Base-by-base conservation (phyloP, 805 yeast genomes). In the Millerago galiae region DNA sequence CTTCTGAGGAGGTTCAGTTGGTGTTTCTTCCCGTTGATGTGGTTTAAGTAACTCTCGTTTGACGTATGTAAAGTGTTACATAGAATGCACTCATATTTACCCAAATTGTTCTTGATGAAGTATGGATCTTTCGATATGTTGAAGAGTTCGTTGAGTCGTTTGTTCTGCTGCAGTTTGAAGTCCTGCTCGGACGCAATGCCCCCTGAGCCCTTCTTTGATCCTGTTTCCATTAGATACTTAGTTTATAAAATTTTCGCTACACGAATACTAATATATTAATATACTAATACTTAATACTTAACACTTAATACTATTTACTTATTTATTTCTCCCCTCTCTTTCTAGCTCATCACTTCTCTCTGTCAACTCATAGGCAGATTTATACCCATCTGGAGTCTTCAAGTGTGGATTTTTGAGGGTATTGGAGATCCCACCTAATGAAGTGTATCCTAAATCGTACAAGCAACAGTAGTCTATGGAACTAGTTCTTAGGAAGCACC, bases 191-290 rank as follows among this genome's bases (percentile, higher is more conserved):
- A 84, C 1, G 96, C 96, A 15, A 89, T 70, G 7, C 95, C 96
- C 51, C 96, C 97, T 9, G 40, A 77, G 29, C 96, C 96, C 59
- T 86, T 80, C 63, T 89, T 89, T 7, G 95, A 83, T 35, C 96
- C 96, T 3, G 85, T 95, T 54, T 89, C 96, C 97, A 89, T 8
- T 21, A 5, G n/a, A 2, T 6, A n/a, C 18, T 16, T 5, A 24
- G 38, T 14, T 15, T 15, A n/a, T 28, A 18, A 28, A 8, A 14
- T 21, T 21, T 21, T 21, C 24, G 24, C 7, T 21, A 21, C n/a
- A n/a, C n/a, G n/a, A n/a, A n/a, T n/a, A n/a, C n/a, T n/a, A n/a
- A n/a, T n/a, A n/a, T n/a, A n/a, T n/a, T n/a, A n/a, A n/a, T n/a
- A n/a, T n/a, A n/a, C n/a, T n/a, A n/a, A n/a, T n/a, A n/a, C n/a